Evolutionary conservation across 805 yeast species (phyloP).

Genomic region (Saccharomyces paradoxus): DNA sequence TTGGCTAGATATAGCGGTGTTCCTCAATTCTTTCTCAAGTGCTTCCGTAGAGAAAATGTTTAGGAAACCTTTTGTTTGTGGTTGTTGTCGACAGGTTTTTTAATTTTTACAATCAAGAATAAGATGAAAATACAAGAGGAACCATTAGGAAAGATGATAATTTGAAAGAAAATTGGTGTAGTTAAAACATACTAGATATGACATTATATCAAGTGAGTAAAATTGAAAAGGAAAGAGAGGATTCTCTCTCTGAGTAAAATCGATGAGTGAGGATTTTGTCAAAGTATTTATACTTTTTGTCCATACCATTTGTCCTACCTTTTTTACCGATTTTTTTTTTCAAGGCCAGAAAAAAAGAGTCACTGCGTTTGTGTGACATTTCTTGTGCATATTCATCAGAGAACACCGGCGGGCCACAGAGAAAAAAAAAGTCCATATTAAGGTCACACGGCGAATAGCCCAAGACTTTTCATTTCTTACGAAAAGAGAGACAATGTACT

Average conservation of each 20-base stretch:
- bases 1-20: not conserved
- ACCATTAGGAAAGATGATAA: slow-evolving; percentile 1
- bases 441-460: not conserved
- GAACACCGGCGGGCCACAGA: not conserved
- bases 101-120: slow-evolving; percentile 4
- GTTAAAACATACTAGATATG: slow-evolving; percentile 9
- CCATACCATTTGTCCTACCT: not conserved
- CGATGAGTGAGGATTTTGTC: not conserved
- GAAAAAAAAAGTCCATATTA: not conserved
- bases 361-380: not conserved
- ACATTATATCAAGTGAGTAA: not conserved
- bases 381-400: not conserved
- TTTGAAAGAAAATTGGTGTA: slow-evolving; percentile 14
- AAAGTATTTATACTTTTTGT: not conserved
- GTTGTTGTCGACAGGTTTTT: slow-evolving; percentile 1
- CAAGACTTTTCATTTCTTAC: not conserved
- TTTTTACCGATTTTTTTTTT: not conserved
- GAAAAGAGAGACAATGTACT: not conserved
- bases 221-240: not conserved
- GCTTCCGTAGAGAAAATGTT: not conserved
- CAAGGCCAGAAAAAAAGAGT: not conserved
- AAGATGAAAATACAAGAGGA: not conserved
- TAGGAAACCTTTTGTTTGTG: not conserved
- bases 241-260: not conserved
- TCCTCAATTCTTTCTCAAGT: not conserved